phyloP scores from a whole-genome alignment of 331 rosid genomes.

The Cydonia oblonga region DNA sequence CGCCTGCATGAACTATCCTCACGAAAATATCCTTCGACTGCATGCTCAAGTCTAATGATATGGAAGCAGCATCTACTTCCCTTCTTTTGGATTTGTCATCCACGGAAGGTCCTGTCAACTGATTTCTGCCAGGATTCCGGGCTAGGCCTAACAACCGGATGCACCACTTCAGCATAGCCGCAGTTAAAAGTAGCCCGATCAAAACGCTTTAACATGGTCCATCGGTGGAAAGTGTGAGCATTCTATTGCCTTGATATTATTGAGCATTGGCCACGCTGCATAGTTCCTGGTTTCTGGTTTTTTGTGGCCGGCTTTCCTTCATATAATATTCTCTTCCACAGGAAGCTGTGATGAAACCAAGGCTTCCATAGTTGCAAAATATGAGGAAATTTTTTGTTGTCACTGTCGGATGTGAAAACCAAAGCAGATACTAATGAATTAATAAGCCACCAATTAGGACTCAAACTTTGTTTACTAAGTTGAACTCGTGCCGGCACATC shows the following conservation, averaged over 20 bases:
- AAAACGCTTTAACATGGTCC: conserved; percentile 19
- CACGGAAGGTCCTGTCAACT: neutral
- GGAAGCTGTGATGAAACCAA: conserved; percentile 29
- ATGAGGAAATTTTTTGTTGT: conserved; percentile 5
- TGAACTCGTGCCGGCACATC: conserved; percentile 45
- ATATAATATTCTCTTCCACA: conserved; percentile 20
- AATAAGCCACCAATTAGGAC: conserved; percentile 19
- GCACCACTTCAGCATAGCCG: conserved; percentile 40
- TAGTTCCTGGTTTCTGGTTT: conserved; percentile 6
- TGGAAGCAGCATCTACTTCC: conserved; percentile 9
- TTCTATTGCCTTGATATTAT: neutral
- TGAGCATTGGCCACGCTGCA: neutral
- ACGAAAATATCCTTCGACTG: conserved; percentile 31
- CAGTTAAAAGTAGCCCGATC: no score
- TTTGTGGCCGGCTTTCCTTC: conserved; percentile 25
- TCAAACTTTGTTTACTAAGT: conserved; percentile 21
- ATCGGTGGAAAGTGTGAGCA: conserved; percentile 2
- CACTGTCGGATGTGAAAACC: conserved; percentile 21
- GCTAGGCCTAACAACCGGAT: conserved; percentile 27
- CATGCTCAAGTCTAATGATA: conserved; percentile 14
- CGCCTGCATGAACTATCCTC: conserved; percentile 57
- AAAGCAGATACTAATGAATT: conserved; percentile 7
- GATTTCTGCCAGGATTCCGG: neutral
- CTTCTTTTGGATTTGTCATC: conserved; percentile 7
- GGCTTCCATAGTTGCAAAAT: conserved; percentile 19